Evolutionary conservation across 306 rosid species (phyloP).

Genomic region (Abrus pulchellus): DNA sequence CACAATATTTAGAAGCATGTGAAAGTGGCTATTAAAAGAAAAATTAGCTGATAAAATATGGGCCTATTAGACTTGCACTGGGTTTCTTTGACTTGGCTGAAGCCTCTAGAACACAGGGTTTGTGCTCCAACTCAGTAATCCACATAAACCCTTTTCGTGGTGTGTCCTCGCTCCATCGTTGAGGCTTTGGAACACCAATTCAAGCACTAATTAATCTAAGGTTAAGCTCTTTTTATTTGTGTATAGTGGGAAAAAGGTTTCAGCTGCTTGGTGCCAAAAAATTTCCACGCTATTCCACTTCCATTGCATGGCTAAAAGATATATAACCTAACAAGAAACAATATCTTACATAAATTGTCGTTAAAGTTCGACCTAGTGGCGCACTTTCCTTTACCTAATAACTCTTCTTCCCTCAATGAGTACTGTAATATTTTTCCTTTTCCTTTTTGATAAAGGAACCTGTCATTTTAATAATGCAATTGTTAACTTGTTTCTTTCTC

Average conservation of each 20-base stretch:
- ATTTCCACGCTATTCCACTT: constrained; percentile 38
- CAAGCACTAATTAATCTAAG: constrained; percentile 39
- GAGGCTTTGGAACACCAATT: constrained; percentile 28
- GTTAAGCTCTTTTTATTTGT: constrained; percentile 32
- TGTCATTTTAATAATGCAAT: background rate
- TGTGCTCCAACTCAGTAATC: constrained; percentile 80
- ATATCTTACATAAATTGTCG: constrained; percentile 23
- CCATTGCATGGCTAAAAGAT: constrained; percentile 51
- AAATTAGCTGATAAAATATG: constrained; percentile 31
- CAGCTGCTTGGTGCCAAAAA: constrained; percentile 39
- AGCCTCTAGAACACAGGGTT: constrained; percentile 51
- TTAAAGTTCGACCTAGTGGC: constrained; percentile 44
- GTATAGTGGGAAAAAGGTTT: constrained; percentile 31
- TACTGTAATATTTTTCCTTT: background rate
- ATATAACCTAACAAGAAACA: constrained; percentile 40
- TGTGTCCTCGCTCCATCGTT: constrained; percentile 8
- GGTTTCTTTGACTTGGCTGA: constrained; percentile 43
- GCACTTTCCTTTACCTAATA: constrained; percentile 34
- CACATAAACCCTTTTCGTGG: constrained; percentile 47
- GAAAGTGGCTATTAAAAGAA: constrained; percentile 44
- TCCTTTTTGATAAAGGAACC: too few relatives aligned
- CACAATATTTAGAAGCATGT: constrained; percentile 10
- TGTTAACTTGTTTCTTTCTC: constrained; percentile 13
- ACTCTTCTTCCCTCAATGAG: constrained; percentile 2
- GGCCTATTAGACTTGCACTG: constrained; percentile 56